Evolutionary conservation across 306 rosid species (phyloP), one percentile per base, ranked within the genome.

Genomic region (Gastrolobium villosum): DNA sequence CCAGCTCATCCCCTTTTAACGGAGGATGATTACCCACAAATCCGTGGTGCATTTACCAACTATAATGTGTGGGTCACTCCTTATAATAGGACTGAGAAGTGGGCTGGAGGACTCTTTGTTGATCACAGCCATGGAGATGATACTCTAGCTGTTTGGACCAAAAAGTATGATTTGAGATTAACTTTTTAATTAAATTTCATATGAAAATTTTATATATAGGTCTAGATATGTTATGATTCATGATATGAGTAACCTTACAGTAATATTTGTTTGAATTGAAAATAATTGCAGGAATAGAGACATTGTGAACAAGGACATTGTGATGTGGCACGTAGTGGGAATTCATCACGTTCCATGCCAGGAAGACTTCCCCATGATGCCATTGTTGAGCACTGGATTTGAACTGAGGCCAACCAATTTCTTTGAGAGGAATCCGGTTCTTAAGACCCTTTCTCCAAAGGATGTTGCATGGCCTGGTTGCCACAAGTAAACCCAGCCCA

Each of bases 271-370:
- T 45, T 8, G 5, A 36, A 34, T 4, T 72, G 30, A 4, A 26
- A 53, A 54, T 78, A 3, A 13, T 46, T 60, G 79, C 83, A 86
- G 87, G 83, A 79, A 87, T 43, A 87, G 86, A 56, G 30, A 60
- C 8, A 87, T 84, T 20, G 45, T 46, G 74, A 81, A 87, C 75
- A 71, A 81, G 69, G 90, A 84, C 70, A 74, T 87, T 3, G 90
- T 87, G 66, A 0, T 89, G 82, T 89, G 93, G 97, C 86, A 82
- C 70, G 88, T 88, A 1, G 43, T 82, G 20, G 93, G 94, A n/a
- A 79, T 92, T 78, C 92, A 88, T 79, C 97, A 92, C 54, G 90
- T 85, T 26, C 97, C 94, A 7, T 52, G 78, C 8, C 94, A 88
- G 11, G 94, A 92, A 61, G 93, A 87, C 6, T 89, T 82, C 40